Percentiles rank a stretch among this genome's conserved stretches.
Conservation (phyloP, 805 yeast species). For the Pichia membranifaciens region DNA sequence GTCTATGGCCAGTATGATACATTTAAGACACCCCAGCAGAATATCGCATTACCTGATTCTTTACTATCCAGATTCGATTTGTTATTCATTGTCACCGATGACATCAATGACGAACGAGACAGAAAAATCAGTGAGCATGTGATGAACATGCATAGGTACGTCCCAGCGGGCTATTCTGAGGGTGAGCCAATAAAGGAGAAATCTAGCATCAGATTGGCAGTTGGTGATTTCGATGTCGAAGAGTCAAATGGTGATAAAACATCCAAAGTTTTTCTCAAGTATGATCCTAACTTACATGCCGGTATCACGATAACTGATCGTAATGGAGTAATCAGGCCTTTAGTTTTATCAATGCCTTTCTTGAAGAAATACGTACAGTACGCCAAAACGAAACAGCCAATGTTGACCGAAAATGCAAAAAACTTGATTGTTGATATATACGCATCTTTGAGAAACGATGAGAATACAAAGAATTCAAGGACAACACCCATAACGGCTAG, state of each 20-base stretch:
- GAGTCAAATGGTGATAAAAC: slow-evolving; percentile 37
- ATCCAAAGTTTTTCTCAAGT: slow-evolving; percentile 75
- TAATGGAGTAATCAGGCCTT: slow-evolving; percentile 28
- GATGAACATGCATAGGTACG: slow-evolving; percentile 82
- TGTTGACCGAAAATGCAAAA: slow-evolving; percentile 68
- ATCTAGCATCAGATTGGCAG: slow-evolving; percentile 64
- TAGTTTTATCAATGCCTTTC: slow-evolving; percentile 68
- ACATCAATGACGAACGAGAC: slow-evolving; percentile 78
- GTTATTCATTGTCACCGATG: slow-evolving; percentile 92
- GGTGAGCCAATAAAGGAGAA: slow-evolving; percentile 91
- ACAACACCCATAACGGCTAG: slow-evolving; percentile 98
- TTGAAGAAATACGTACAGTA: slow-evolving; percentile 89
- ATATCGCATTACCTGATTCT: slow-evolving; percentile 95
- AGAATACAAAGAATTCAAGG: slow-evolving; percentile 52
- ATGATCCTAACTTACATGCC: slow-evolving; percentile 65
- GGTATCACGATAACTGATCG: slow-evolving; percentile 23
- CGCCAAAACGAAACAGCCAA: slow-evolving; percentile 87
- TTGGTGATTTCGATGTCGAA: slow-evolving; percentile 58
- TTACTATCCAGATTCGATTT: slow-evolving; percentile 94
- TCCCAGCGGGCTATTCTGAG: slow-evolving; percentile 82
- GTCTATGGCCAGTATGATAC: slow-evolving; percentile 95
- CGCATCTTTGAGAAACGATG: slow-evolving; percentile 74
- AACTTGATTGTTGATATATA: slow-evolving; percentile 76
- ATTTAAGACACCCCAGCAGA: slow-evolving; percentile 92
- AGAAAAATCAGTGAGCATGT: slow-evolving; percentile 91